Evolutionary conservation across 768 basidiomycete species (phyloP).

Genomic region (Suillus brevipes): DNA sequence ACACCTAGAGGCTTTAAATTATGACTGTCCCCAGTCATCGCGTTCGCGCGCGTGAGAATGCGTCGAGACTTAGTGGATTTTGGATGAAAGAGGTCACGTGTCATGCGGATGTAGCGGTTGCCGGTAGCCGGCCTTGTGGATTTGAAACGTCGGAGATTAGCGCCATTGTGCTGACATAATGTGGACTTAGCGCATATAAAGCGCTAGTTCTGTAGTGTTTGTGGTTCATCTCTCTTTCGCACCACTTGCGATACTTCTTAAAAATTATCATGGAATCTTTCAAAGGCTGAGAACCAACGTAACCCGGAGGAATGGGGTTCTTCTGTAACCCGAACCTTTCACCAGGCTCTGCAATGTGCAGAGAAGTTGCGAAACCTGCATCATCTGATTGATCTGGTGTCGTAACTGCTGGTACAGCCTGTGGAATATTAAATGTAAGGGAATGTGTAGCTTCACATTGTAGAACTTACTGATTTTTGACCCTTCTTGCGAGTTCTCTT

Average conservation of each 20-base stretch:
- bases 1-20: too few species aligned
- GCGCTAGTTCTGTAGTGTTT: too few species aligned
- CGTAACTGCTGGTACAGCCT: background rate
- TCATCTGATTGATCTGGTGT: background rate
- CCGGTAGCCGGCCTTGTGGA: too few species aligned
- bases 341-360: background rate
- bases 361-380: background rate
- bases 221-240: background rate
- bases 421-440: background rate
- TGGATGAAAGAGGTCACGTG: too few species aligned
- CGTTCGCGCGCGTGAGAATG: too few species aligned
- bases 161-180: too few species aligned
- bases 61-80: too few species aligned
- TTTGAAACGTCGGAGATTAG: too few species aligned
- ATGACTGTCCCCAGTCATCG: too few species aligned
- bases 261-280: too few species aligned
- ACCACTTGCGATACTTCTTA: background rate
- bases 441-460: background rate
- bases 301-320: background rate
- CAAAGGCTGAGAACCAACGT: background rate
- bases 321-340: background rate
- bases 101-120: too few species aligned
- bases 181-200: too few species aligned
- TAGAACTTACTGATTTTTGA: background rate
- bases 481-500: background rate